Percentiles rank a stretch among this genome's conserved stretches.
Evolutionary conservation across 805 yeast species (phyloP).

Genomic region (Ogataea pini): DNA sequence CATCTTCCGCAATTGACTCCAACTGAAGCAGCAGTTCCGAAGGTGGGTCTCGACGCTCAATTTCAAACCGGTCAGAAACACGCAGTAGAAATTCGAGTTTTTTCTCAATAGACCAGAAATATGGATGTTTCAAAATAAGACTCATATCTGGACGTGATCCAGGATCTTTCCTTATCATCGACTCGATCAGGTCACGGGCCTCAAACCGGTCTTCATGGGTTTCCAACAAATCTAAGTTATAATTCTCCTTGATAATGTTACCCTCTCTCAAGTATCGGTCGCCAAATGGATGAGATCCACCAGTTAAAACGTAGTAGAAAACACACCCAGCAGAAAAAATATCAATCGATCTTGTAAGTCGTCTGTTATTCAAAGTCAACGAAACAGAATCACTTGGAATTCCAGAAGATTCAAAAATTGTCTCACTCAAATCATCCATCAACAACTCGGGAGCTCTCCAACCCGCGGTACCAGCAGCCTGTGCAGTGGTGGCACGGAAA

Average conservation of each 20-base stretch:
- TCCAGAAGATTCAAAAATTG: constrained; percentile 8
- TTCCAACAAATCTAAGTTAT: constrained; percentile 49
- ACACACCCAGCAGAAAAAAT: constrained; percentile 95
- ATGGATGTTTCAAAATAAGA: constrained; percentile 76
- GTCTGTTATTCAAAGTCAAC: constrained; percentile 38
- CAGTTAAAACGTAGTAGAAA: constrained; percentile 79
- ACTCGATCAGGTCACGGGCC: constrained; percentile 67
- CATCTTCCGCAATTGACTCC: constrained; percentile 69
- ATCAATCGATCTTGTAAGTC: constrained; percentile 87
- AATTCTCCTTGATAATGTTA: constrained; percentile 73
- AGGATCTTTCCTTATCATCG: constrained; percentile 75
- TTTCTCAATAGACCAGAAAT: constrained; percentile 76
- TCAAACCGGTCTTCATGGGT: constrained; percentile 52
- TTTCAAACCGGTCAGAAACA: constrained; percentile 88
- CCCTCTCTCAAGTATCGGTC: constrained; percentile 84
- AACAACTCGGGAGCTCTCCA: constrained; percentile 97
- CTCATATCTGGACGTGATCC: constrained; percentile 67
- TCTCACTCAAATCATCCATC: constrained; percentile 38
- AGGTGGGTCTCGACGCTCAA: constrained; percentile 80
- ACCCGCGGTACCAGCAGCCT: constrained; percentile 96
- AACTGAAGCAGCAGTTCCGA: constrained; percentile 55
- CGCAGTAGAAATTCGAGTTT: constrained; percentile 82
- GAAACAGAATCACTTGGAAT: constrained; percentile 1
- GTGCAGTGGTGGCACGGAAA: constrained; percentile 86
- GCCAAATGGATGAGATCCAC: constrained; percentile 95